phyloP scores from a whole-genome alignment of 169 alveolate species.

The Plasmodium berghei region DNA sequence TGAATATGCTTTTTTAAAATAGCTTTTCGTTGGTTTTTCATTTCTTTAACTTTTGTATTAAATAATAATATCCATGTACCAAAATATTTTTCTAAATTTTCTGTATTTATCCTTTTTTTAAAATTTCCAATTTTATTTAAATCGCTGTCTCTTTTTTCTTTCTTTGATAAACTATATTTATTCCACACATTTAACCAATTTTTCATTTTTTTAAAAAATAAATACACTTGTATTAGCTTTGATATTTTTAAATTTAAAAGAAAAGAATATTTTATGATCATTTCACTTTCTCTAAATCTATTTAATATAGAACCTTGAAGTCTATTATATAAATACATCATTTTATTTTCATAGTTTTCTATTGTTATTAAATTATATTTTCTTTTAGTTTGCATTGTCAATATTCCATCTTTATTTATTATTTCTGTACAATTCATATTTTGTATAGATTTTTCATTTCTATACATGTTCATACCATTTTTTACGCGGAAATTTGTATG shows the following conservation, averaged over 20 bases:
- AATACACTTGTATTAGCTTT: conserved; percentile 20
- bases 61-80: conserved; percentile 48
- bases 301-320: background rate
- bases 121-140: conserved; percentile 3
- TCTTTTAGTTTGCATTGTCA: background rate
- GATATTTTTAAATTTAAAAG: conserved; percentile 8
- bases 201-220: conserved; percentile 46
- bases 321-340: background rate
- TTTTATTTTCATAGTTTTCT: background rate
- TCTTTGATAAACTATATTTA: conserved; percentile 5
- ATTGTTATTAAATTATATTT: background rate
- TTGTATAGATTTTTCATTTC: too few species aligned
- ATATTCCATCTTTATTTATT: background rate
- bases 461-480: too few species aligned
- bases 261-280: conserved; percentile 9
- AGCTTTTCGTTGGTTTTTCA: conserved; percentile 32
- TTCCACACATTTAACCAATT: conserved; percentile 20
- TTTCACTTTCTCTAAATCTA: background rate
- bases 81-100: conserved; percentile 22
- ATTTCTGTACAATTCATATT: background rate
- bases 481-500: too few species aligned
- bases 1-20: conserved; percentile 54
- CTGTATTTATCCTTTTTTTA: conserved; percentile 6
- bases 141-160: conserved; percentile 6
- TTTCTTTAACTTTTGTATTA: conserved; percentile 39